phyloP scores from a whole-genome alignment of 139 green algal species.

The Chlamydomonas incerta region DNA sequence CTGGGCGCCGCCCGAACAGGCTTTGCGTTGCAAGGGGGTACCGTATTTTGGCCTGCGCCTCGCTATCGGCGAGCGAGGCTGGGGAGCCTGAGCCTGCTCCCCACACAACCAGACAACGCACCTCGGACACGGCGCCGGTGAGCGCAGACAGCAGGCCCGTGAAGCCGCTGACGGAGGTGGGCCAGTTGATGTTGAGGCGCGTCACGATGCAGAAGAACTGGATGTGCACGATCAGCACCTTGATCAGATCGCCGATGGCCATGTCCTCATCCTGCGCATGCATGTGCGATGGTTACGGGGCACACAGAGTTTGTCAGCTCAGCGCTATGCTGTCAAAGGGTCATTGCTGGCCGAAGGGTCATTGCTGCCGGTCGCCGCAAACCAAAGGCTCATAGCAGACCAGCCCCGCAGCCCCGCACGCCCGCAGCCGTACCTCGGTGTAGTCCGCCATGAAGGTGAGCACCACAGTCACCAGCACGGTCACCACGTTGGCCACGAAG shows the following conservation, averaged over 20 bases:
- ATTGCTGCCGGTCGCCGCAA: too few relatives aligned
- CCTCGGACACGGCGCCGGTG: slow-evolving; percentile 1
- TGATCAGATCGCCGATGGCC: slow-evolving; percentile 3
- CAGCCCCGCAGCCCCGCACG: too few relatives aligned
- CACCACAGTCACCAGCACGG: neutral
- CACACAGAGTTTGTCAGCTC: too few relatives aligned
- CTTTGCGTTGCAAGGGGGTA: too few relatives aligned
- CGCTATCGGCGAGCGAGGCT: too few relatives aligned
- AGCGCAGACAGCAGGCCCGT: neutral
- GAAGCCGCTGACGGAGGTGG: neutral
- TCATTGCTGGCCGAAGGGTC: too few relatives aligned
- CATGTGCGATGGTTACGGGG: too few relatives aligned
- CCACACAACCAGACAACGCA: neutral
- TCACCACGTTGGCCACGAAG: slow-evolving; percentile 17
- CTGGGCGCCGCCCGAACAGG: too few relatives aligned
- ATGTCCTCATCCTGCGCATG: slow-evolving; percentile 16
- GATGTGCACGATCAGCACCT: neutral
- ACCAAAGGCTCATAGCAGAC: too few relatives aligned
- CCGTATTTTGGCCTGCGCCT: too few relatives aligned
- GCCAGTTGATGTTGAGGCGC: slow-evolving; percentile 48
- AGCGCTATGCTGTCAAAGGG: too few relatives aligned
- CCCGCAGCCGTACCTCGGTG: slow-evolving; percentile 16
- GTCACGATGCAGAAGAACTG: slow-evolving; percentile 38
- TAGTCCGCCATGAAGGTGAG: slow-evolving; percentile 36
- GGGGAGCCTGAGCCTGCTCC: neutral